phyloP scores from a whole-genome alignment of 2,329 filamentous ascomycete species.

The Colletotrichum cereale region DNA sequence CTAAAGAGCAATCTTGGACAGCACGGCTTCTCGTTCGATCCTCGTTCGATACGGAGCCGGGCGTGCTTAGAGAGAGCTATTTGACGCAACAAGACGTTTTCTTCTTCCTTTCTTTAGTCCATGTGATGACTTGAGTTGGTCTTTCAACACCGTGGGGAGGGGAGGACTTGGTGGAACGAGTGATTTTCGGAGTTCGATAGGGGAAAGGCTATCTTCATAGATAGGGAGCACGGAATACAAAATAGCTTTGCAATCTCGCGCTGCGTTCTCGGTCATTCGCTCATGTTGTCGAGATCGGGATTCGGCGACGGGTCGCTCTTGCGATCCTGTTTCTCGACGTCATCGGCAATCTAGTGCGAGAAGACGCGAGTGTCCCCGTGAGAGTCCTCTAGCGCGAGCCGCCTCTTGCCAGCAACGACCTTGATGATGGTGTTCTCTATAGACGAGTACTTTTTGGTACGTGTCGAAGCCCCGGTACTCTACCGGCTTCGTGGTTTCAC shows the following conservation, averaged over 20 bases:
- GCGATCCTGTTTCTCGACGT: constrained; percentile 64
- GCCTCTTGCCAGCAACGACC: constrained; percentile 76
- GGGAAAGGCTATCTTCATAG: background rate
- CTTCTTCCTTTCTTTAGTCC: constrained; percentile 2
- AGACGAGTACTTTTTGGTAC: background rate
- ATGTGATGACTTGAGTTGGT: constrained; percentile 17
- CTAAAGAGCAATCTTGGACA: constrained; percentile 39
- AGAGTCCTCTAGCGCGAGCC: constrained; percentile 76
- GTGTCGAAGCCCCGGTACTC: constrained; percentile 12
- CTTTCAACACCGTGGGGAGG: background rate
- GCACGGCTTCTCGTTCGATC: constrained; percentile 26
- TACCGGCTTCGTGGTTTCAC: background rate
- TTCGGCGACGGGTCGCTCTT: constrained; percentile 38
- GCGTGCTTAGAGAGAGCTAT: constrained; percentile 38
- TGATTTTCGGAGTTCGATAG: background rate
- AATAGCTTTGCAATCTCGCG: background rate
- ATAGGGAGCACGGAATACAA: background rate
- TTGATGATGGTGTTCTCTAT: constrained; percentile 81
- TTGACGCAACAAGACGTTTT: constrained; percentile 34
- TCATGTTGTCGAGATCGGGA: background rate
- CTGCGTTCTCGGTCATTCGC: background rate
- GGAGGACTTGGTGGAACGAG: background rate
- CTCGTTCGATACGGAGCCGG: constrained; percentile 6
- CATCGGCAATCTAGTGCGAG: constrained; percentile 78
- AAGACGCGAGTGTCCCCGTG: constrained; percentile 91